These are phyloP conservation scores for Exserohilum rostratum DNA, from an alignment of 2,329 filamentous ascomycete species.

Conservation along the genomic window DNA sequence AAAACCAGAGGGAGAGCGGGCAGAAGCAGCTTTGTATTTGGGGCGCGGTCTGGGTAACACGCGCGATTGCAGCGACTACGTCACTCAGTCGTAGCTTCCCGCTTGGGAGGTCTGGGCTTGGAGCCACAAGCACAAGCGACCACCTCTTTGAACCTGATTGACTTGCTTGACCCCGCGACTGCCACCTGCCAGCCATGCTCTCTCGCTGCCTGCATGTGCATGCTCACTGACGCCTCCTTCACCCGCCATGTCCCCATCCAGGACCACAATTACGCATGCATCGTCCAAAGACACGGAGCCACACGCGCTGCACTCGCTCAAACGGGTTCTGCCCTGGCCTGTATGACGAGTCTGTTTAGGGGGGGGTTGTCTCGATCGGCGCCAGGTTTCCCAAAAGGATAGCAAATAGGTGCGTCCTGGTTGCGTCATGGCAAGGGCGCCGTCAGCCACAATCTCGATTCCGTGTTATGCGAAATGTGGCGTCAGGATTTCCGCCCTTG, in stretches of 20 bases:
- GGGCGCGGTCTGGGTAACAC: constrained; percentile 14
- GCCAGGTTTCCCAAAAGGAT: constrained; percentile 11
- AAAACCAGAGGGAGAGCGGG: constrained; percentile 11
- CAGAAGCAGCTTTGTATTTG: constrained; percentile 30
- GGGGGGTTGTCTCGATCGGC: constrained; percentile 12
- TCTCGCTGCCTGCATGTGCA: too few species aligned
- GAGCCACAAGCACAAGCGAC: not conserved
- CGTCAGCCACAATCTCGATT: constrained; percentile 19
- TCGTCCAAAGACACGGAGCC: not conserved
- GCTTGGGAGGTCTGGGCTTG: constrained; percentile 13
- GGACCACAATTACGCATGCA: constrained; percentile 2
- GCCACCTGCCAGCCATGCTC: not conserved
- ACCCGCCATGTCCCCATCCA: not conserved
- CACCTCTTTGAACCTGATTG: constrained; percentile 3
- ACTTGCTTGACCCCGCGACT: constrained; percentile 13
- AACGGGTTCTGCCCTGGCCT: constrained; percentile 2
- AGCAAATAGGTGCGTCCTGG: constrained; percentile 10
- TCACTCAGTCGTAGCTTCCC: constrained; percentile 18
- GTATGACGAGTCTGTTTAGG: constrained; percentile 11
- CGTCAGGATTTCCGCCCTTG: not conserved
- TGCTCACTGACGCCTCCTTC: constrained; percentile 1
- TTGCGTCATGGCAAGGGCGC: constrained; percentile 19
- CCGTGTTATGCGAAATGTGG: constrained; percentile 7
- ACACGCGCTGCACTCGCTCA: constrained; percentile 3
- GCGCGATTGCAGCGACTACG: constrained; percentile 22